A percentile compares a stretch with the other conserved stretches of the same genome.
These are phyloP conservation scores for Lachnellula arida DNA, from an alignment of 2,329 filamentous ascomycete genomes.

Conservation along the genomic window DNA sequence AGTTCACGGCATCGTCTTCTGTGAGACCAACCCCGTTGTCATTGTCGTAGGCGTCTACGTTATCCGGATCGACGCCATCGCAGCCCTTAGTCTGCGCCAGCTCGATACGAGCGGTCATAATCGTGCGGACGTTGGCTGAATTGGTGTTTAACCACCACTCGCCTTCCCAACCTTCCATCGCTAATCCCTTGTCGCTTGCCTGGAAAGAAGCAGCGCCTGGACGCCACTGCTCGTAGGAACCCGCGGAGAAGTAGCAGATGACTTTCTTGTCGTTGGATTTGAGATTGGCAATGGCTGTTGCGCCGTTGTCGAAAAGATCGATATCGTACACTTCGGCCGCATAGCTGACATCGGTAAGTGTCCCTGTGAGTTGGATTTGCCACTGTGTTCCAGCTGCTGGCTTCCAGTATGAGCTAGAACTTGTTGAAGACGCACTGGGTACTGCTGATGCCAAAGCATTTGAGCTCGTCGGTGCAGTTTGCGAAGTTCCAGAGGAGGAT, in stretches of 20 bases:
- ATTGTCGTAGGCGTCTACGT: slow-evolving; percentile 64
- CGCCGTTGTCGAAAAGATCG: slow-evolving; percentile 41
- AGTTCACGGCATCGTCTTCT: slow-evolving; percentile 50
- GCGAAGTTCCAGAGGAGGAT: no score
- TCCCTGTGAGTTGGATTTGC: no score
- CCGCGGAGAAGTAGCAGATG: slow-evolving; percentile 73
- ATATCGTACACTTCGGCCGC: slow-evolving; percentile 33
- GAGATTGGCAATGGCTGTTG: slow-evolving; percentile 42
- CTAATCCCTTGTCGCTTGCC: slow-evolving; percentile 50
- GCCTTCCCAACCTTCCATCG: slow-evolving; percentile 58
- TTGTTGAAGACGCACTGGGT: no score
- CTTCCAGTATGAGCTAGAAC: no score
- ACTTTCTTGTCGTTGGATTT: slow-evolving; percentile 52
- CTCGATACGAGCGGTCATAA: slow-evolving; percentile 59
- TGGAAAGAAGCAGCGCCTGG: slow-evolving; percentile 51
- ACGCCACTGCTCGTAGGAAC: slow-evolving; percentile 61
- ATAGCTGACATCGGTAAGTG: no score
- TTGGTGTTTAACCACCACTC: slow-evolving; percentile 63
- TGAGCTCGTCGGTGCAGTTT: no score
- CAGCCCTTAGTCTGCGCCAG: slow-evolving; percentile 58
- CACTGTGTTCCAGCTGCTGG: no score
- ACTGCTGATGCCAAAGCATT: no score
- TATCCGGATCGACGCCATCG: slow-evolving; percentile 66
- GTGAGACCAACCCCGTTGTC: slow-evolving; percentile 59
- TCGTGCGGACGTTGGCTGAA: slow-evolving; percentile 53